phyloP scores from a whole-genome alignment of 1,284 basidiomycete genomes.

The Tremellales sp. region DNA sequence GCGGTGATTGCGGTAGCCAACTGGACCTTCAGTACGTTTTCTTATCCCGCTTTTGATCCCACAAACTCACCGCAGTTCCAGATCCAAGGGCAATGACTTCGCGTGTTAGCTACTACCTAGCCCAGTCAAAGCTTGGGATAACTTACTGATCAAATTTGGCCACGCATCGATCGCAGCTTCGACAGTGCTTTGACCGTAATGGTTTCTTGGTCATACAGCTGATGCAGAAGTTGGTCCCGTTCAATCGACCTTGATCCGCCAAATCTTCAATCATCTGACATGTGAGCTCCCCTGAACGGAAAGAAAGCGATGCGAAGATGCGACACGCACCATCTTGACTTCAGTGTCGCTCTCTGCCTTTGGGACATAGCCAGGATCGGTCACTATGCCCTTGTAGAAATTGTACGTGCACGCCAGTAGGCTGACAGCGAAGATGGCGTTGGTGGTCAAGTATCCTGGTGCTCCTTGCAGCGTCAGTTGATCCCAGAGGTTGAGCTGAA shows the following conservation, averaged over 20 bases:
- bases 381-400: constrained; percentile 80
- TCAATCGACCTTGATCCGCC: constrained; percentile 77
- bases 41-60: not conserved
- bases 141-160: constrained; percentile 86
- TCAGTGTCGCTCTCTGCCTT: constrained; percentile 70
- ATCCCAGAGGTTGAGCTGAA: not conserved
- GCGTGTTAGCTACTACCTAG: too few species aligned
- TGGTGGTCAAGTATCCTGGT: constrained; percentile 64
- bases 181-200: constrained; percentile 90
- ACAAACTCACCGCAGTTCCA: constrained; percentile 83
- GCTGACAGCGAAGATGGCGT: constrained; percentile 58
- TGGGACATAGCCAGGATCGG: constrained; percentile 88
- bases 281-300: not conserved
- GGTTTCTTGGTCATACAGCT: constrained; percentile 91
- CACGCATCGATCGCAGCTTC: constrained; percentile 83
- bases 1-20: constrained; percentile 92
- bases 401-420: constrained; percentile 75
- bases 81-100: constrained; percentile 98
- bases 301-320: not conserved
- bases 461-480: constrained; percentile 57
- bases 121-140: too few species aligned
- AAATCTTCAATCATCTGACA: constrained; percentile 78
- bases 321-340: constrained; percentile 65
- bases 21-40: constrained; percentile 50
- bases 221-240: constrained; percentile 94